Percentiles rank a stretch among this genome's conserved stretches.
Conservation (phyloP, 2,329 filamentous ascomycete species). For the Fusarium multiceps region DNA sequence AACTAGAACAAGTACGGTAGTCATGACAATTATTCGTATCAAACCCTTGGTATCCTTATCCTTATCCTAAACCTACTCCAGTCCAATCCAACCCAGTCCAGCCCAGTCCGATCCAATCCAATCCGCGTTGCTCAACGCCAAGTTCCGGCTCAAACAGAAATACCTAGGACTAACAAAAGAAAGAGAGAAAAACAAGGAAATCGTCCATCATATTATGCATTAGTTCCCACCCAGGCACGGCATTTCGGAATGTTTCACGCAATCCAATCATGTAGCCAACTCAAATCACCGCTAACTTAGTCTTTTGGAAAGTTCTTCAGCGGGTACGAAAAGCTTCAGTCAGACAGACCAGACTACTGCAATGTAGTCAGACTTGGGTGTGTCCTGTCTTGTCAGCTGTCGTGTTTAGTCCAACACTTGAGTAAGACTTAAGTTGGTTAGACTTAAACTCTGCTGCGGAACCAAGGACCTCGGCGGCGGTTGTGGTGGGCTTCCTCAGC, state of each 20-base stretch:
- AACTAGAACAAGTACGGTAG: not conserved
- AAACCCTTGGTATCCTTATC: slow-evolving; percentile 2
- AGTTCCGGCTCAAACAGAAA: slow-evolving; percentile 18
- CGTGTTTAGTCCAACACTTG: not conserved
- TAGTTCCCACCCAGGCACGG: slow-evolving; percentile 21
- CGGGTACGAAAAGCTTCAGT: not conserved
- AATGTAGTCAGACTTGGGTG: not conserved
- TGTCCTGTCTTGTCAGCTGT: not conserved
- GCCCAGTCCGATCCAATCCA: not conserved
- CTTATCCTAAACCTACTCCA: slow-evolving; percentile 12
- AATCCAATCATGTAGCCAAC: slow-evolving; percentile 19
- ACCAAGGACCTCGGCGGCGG: slow-evolving; percentile 54
- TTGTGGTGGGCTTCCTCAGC: slow-evolving; percentile 46
- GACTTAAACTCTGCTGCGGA: slow-evolving; percentile 56
- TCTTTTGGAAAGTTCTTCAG: slow-evolving; percentile 20
- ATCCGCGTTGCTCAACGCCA: slow-evolving; percentile 13
- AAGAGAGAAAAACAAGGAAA: slow-evolving; percentile 34
- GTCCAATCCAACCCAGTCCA: not conserved
- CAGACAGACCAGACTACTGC: not conserved
- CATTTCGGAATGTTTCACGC: slow-evolving; percentile 24
- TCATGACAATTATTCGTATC: slow-evolving; percentile 5
- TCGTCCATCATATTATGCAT: slow-evolving; percentile 9
- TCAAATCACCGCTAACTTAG: not conserved
- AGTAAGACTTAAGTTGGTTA: not conserved
- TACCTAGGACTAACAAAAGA: not conserved